Base-by-base conservation (phyloP, 306 rosid genomes). In the Cucurbita pepo region DNA sequence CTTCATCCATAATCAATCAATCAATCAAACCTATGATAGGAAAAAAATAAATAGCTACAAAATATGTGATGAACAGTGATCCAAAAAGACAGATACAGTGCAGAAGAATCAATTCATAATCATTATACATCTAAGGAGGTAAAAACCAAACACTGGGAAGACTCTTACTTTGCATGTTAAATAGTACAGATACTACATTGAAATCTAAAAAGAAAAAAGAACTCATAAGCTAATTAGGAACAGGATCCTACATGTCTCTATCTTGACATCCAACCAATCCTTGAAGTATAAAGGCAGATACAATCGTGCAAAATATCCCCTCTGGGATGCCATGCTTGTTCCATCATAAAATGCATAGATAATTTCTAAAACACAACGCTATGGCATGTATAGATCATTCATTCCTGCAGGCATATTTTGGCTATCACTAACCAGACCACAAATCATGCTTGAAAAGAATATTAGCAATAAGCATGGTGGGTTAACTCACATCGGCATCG, bases 401-500 rank as follows among this genome's bases (percentile, higher is more conserved):
- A 69, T 5, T 69, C 74, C 74, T 69, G 74, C 74, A 69, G 59
- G 74, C 45, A 50, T 13, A 50, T 69, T 37, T 40, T 25, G 3
- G 43, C 53, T 45, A 12, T 55, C 16, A 56, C 63, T 40, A 73
- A 13, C 43, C 77, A 73, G 52, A 16, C 51, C 10, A 38, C 40
- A 55, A n/a, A n/a, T 47, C 6, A n/a, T n/a, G 7, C n/a, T 54
- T 50, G 47, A 19, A 6, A n/a, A 10, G 2, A 34, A 38, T 13
- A 19, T 7, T 13, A 0, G 10, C 51, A 45, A 38, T 22, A 43
- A 58, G 9, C 44, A 73, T 44, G 55, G 40, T 36, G n/a, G 34
- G 8, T 36, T n/a, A 54, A 73, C 90, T 85, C 69, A 88, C 94
- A 61, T 84, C 87, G 45, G 82, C 86, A 74, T 88, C 88, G 60